These are phyloP conservation scores for Eucalyptus globulus DNA, from an alignment of 345 rosid species.

Conservation along the genomic window DNA sequence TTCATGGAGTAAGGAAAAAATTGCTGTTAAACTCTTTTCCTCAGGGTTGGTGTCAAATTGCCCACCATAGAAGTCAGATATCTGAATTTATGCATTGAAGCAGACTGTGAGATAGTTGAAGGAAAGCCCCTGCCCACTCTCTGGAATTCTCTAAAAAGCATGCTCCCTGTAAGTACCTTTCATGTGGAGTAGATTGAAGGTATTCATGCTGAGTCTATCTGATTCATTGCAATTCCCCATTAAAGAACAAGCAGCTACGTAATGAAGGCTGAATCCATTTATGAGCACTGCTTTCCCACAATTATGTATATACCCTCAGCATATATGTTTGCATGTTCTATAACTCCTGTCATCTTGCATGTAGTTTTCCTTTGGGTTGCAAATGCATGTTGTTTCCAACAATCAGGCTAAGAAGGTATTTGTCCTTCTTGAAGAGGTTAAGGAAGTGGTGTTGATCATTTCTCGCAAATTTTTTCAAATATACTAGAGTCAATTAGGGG, in stretches of 20 bases:
- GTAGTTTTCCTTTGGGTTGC: background rate
- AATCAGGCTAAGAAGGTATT: background rate
- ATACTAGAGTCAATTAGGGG: background rate
- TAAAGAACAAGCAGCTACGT: background rate
- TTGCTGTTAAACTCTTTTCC: background rate
- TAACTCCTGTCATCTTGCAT: background rate
- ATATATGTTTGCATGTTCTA: background rate
- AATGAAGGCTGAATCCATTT: background rate
- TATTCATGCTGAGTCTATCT: background rate
- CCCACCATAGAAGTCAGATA: constrained; percentile 60
- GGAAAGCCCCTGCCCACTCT: constrained; percentile 77
- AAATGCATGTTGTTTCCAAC: background rate
- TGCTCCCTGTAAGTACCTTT: constrained; percentile 31
- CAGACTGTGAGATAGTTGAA: constrained; percentile 46
- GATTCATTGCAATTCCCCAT: background rate
- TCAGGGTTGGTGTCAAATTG: constrained; percentile 47
- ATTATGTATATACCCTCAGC: background rate
- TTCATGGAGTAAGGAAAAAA: background rate
- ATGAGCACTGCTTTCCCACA: background rate
- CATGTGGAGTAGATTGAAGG: background rate
- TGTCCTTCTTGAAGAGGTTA: background rate
- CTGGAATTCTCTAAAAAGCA: constrained; percentile 41
- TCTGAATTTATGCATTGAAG: constrained; percentile 35
- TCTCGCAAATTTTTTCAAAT: background rate
- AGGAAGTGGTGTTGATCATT: background rate